A percentile compares a stretch with the other conserved stretches of the same genome.
Evolutionary conservation across 1,284 basidiomycete genomes (phyloP).

Genomic region (Leccinum pachyderme): DNA sequence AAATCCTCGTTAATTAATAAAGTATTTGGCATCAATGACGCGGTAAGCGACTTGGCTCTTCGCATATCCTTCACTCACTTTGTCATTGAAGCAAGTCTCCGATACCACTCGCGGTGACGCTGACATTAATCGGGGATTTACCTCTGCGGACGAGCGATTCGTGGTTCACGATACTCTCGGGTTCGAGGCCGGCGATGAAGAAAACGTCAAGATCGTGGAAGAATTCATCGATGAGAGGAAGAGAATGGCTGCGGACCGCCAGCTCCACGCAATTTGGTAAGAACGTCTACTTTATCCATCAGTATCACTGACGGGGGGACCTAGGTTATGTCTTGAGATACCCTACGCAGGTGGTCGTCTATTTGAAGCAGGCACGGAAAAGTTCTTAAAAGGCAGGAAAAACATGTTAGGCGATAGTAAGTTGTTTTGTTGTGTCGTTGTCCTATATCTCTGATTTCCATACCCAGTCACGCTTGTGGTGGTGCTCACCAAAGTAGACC

Average conservation of each 20-base stretch:
- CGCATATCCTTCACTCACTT: not conserved
- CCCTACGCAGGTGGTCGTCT: slow-evolving; percentile 16
- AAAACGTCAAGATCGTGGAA: slow-evolving; percentile 8
- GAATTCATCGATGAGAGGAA: slow-evolving; percentile 4
- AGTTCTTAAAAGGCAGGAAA: slow-evolving; percentile 6
- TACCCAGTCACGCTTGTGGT: slow-evolving; percentile 14
- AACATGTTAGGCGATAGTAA: slow-evolving; percentile 15
- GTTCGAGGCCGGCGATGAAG: slow-evolving; percentile 15
- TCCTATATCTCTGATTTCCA: not conserved
- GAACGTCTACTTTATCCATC: not conserved
- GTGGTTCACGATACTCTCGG: slow-evolving; percentile 22
- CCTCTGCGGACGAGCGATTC: slow-evolving; percentile 10
- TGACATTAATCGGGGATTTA: slow-evolving; percentile 9
- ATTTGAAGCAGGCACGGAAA: slow-evolving; percentile 13
- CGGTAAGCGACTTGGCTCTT: slow-evolving; percentile 9
- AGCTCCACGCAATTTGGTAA: slow-evolving; percentile 19
- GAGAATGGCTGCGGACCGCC: slow-evolving; percentile 1
- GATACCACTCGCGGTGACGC: slow-evolving; percentile 1
- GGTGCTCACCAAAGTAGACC: slow-evolving; percentile 17
- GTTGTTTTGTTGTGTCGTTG: not conserved
- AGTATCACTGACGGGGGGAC: not conserved
- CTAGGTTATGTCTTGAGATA: slow-evolving; percentile 17
- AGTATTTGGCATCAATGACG: slow-evolving; percentile 12
- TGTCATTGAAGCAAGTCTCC: slow-evolving; percentile 10
- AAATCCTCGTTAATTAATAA: slow-evolving; percentile 16